phyloP scores from a whole-genome alignment of 768 basidiomycete genomes.

The Suillus americanus region DNA sequence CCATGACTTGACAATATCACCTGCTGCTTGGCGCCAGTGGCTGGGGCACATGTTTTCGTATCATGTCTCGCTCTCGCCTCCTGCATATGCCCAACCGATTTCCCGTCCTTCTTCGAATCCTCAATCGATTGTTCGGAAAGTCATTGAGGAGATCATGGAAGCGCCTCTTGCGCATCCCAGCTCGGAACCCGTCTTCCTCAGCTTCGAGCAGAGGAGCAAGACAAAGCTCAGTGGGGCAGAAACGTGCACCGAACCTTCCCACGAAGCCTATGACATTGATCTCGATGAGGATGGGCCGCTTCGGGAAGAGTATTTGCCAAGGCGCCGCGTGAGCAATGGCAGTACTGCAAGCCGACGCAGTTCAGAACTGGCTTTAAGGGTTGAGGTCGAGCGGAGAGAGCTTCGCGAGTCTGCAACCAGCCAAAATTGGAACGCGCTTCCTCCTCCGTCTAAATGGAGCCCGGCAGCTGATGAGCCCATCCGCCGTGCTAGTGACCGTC shows the following conservation, averaged over 20 bases:
- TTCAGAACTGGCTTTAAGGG: neutral
- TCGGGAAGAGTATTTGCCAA: constrained; percentile 77
- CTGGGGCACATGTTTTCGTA: constrained; percentile 63
- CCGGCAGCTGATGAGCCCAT: constrained; percentile 80
- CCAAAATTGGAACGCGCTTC: constrained; percentile 40
- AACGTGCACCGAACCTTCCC: constrained; percentile 28
- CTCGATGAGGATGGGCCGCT: constrained; percentile 83
- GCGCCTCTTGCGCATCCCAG: constrained; percentile 37
- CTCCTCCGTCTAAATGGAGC: constrained; percentile 81
- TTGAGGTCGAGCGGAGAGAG: neutral
- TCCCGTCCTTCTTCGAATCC: constrained; percentile 76
- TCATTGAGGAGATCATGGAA: constrained; percentile 68
- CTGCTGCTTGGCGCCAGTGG: constrained; percentile 70
- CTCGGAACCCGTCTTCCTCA: constrained; percentile 66
- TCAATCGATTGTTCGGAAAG: constrained; percentile 63
- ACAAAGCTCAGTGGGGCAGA: constrained; percentile 50
- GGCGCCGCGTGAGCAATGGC: constrained; percentile 45
- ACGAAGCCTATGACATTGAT: constrained; percentile 68
- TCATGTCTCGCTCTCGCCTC: constrained; percentile 61
- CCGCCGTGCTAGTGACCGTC: constrained; percentile 51
- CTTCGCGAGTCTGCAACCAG: neutral
- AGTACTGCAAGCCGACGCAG: constrained; percentile 7
- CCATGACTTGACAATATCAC: constrained; percentile 68
- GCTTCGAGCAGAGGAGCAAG: constrained; percentile 62
- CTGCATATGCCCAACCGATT: constrained; percentile 68